Percentiles rank a stretch among this genome's conserved stretches.
Evolutionary conservation across 495 filamentous ascomycete species (phyloP).

Genomic region (Podospora bellae-mahoneyi): DNA sequence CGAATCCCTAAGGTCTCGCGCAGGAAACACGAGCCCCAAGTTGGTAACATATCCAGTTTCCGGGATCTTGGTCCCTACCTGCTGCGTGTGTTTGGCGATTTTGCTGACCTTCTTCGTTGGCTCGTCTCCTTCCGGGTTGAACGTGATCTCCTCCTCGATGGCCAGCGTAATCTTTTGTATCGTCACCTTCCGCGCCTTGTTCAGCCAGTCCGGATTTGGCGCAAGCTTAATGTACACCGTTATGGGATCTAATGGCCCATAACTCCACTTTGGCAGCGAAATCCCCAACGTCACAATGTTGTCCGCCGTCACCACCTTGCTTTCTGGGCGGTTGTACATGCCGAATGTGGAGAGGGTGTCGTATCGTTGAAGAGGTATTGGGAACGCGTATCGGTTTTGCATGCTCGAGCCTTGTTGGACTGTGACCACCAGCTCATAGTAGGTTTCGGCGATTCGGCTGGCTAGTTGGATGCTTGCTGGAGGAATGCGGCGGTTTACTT

Average conservation of each 20-base stretch:
- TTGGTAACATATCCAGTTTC: slow-evolving; percentile 88
- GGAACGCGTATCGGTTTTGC: slow-evolving; percentile 86
- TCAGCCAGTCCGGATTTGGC: slow-evolving; percentile 87
- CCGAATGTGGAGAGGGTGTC: slow-evolving; percentile 97
- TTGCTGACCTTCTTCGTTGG: slow-evolving; percentile 86
- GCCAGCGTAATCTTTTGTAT: slow-evolving; percentile 90
- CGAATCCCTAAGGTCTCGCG: slow-evolving; percentile 80
- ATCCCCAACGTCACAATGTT: slow-evolving; percentile 90
- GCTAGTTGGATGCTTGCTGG: slow-evolving; percentile 89
- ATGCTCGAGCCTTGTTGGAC: slow-evolving; percentile 85
- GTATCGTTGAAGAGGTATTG: slow-evolving; percentile 86
- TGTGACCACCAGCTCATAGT: slow-evolving; percentile 91
- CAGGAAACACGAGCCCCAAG: slow-evolving; percentile 84
- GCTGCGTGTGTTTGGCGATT: slow-evolving; percentile 77
- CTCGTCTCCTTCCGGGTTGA: slow-evolving; percentile 97
- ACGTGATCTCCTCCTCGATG: slow-evolving; percentile 96
- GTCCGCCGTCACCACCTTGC: slow-evolving; percentile 77
- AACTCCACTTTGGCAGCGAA: slow-evolving; percentile 90
- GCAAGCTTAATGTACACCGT: slow-evolving; percentile 90
- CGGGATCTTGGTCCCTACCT: slow-evolving; percentile 75
- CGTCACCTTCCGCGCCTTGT: slow-evolving; percentile 85
- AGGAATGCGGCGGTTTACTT: slow-evolving; percentile 81
- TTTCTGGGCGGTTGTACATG: slow-evolving; percentile 97
- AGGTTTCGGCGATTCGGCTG: slow-evolving; percentile 90
- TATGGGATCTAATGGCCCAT: slow-evolving; percentile 91